phyloP scores from a whole-genome alignment of 192 early-diverging fungal genomes.

The Coemansia sp. region DNA sequence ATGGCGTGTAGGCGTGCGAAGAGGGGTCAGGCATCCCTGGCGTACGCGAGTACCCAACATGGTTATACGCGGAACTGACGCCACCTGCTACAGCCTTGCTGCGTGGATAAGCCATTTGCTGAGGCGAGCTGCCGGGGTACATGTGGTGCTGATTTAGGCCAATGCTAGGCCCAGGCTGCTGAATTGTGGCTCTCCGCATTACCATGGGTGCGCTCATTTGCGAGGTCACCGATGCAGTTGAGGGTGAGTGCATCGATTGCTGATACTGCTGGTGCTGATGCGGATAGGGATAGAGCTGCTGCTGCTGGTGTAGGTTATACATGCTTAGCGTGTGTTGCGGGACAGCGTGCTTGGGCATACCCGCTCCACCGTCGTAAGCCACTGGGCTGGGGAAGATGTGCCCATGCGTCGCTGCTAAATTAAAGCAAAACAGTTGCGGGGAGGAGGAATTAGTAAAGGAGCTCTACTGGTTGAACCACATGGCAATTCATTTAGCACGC shows the following conservation, averaged over 20 bases:
- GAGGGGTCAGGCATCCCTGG: conserved; percentile 9
- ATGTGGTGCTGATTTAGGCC: neutral
- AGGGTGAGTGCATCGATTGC: conserved; percentile 2
- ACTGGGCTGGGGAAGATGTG: neutral
- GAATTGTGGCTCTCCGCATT: neutral
- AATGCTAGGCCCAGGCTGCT: neutral
- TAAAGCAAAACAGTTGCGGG: conserved; percentile 4
- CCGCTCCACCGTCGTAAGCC: neutral
- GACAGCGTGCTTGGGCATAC: neutral
- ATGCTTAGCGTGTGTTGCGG: neutral
- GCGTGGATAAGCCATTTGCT: conserved; percentile 30
- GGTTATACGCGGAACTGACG: conserved; percentile 18
- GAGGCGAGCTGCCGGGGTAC: neutral
- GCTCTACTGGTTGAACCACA: neutral
- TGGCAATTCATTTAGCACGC: neutral
- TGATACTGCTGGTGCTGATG: conserved; percentile 10
- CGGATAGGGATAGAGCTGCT: conserved; percentile 2
- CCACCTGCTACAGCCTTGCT: neutral
- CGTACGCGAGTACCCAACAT: conserved; percentile 21
- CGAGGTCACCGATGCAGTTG: neutral
- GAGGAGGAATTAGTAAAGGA: neutral
- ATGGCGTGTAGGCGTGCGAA: conserved; percentile 39
- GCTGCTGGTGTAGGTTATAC: conserved; percentile 16
- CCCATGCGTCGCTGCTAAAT: conserved; percentile 1
- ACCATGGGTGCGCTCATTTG: conserved; percentile 9